A percentile compares a stretch with the other conserved stretches of the same genome.
These are phyloP conservation scores for Lentinula detonsa DNA, from an alignment of 768 basidiomycete species.

Conservation along the genomic window DNA sequence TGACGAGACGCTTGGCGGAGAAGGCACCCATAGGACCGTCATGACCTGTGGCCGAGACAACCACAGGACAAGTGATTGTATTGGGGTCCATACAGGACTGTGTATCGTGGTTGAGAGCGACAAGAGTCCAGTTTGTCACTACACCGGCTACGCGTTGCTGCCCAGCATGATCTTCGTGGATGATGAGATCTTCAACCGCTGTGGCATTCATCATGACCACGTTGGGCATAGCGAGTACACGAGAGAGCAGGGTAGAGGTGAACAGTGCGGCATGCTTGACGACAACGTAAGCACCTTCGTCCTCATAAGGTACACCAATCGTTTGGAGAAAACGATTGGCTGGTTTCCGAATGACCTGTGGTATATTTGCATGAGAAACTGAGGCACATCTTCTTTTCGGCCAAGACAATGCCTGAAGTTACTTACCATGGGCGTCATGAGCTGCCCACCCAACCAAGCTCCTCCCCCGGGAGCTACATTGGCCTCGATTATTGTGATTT, in stretches of 20 bases:
- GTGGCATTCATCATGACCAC: conserved; percentile 76
- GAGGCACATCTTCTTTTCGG: not conserved
- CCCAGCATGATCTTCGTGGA: conserved; percentile 50
- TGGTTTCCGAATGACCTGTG: conserved; percentile 70
- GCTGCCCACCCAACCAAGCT: conserved; percentile 74
- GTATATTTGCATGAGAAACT: not conserved
- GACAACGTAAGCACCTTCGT: conserved; percentile 72
- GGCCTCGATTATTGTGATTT: conserved; percentile 32
- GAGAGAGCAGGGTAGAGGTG: conserved; percentile 70
- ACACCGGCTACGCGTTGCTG: conserved; percentile 48
- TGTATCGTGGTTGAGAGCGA: conserved; percentile 61
- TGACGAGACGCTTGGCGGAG: conserved; percentile 73
- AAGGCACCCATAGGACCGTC: conserved; percentile 81
- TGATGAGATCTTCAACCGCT: conserved; percentile 75
- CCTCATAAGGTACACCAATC: conserved; percentile 69
- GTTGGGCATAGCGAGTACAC: conserved; percentile 64
- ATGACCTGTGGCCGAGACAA: conserved; percentile 69
- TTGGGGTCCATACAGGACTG: conserved; percentile 78
- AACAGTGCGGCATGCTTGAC: conserved; percentile 81
- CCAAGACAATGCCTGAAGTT: not conserved
- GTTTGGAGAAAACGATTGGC: conserved; percentile 66
- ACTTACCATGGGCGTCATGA: conserved; percentile 73
- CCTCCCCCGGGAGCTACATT: conserved; percentile 76
- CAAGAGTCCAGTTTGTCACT: conserved; percentile 47
- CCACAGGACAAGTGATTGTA: conserved; percentile 74